These are phyloP conservation scores for Candida railenensis DNA, from an alignment of 805 yeast species.

Conservation along the genomic window DNA sequence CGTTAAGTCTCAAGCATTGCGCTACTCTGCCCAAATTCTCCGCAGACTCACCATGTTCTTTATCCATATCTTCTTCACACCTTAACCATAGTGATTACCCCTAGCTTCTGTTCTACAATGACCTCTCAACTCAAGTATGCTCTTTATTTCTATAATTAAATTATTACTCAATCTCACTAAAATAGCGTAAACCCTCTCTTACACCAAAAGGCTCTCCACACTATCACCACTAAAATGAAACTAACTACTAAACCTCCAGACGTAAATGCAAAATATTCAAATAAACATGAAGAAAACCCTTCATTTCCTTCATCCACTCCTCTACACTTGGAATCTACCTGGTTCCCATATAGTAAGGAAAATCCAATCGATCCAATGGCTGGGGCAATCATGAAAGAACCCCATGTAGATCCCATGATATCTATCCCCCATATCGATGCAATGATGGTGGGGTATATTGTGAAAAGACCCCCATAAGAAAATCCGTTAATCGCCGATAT, in stretches of 20 bases:
- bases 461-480: constrained; percentile 80
- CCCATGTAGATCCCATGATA: constrained; percentile 90
- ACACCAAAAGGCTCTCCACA: constrained; percentile 32
- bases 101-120: background rate
- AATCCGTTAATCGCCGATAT: constrained; percentile 60
- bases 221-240: constrained; percentile 19
- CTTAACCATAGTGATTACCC: too few species aligned
- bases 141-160: background rate
- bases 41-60: too few species aligned
- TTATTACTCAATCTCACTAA: constrained; percentile 10
- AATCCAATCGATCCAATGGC: constrained; percentile 74
- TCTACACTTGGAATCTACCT: constrained; percentile 49
- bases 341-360: constrained; percentile 67
- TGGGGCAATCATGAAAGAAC: constrained; percentile 83
- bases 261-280: constrained; percentile 27
- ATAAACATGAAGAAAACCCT: constrained; percentile 17
- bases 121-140: too few species aligned
- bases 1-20: too few species aligned
- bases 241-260: constrained; percentile 24
- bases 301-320: constrained; percentile 5
- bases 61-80: too few species aligned
- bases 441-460: constrained; percentile 81
- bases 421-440: constrained; percentile 87
- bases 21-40: too few species aligned
- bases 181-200: constrained; percentile 26